A percentile compares a stretch with the other conserved stretches of the same genome.
Evolutionary conservation across 805 yeast species (phyloP).

Genomic region (Sporopachydermia lactativora): DNA sequence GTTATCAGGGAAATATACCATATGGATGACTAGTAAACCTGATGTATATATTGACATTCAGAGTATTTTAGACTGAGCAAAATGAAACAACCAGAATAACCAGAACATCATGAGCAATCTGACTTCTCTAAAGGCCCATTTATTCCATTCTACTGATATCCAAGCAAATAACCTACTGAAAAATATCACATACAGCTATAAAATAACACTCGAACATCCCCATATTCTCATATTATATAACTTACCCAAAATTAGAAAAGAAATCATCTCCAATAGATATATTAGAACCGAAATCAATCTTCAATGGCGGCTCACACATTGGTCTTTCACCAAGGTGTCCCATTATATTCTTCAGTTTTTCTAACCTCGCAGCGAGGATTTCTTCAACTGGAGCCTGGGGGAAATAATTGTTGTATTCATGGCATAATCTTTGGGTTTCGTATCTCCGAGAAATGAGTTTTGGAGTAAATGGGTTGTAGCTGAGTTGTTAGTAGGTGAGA

Average conservation of each 20-base stretch:
- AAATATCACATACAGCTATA: too few species aligned
- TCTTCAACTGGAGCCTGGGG: constrained; percentile 15
- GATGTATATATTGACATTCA: too few species aligned
- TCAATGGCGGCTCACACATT: constrained; percentile 44
- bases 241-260: constrained; percentile 33
- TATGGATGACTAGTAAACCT: too few species aligned
- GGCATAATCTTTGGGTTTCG: constrained; percentile 1
- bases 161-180: too few species aligned
- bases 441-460: background rate
- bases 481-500: background rate
- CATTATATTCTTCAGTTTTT: constrained; percentile 26
- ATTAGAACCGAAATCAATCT: constrained; percentile 57
- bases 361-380: constrained; percentile 23
- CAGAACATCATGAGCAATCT: too few species aligned
- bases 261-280: constrained; percentile 39
- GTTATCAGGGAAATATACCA: too few species aligned
- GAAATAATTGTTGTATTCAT: background rate
- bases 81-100: too few species aligned
- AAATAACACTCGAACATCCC: too few species aligned
- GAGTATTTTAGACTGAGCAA: too few species aligned
- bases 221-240: too few species aligned
- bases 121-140: too few species aligned
- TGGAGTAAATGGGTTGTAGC: background rate
- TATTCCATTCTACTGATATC: too few species aligned
- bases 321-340: constrained; percentile 31